These are phyloP conservation scores for Tripterygium wilfordii DNA, from an alignment of 177 flowering plant species.

Conservation along the genomic window DNA sequence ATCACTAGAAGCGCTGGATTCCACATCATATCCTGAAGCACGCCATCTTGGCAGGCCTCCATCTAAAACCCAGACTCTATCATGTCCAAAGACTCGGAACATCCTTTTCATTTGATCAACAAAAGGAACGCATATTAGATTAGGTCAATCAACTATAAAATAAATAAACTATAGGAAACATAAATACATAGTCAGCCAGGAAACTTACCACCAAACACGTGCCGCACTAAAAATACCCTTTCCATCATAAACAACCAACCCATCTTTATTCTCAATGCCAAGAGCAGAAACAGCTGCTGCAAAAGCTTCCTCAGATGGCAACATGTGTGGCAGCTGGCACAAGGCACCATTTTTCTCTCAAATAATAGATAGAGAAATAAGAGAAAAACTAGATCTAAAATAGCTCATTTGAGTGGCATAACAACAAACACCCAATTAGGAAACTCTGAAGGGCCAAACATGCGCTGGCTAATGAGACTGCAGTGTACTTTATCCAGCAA, in stretches of 20 bases:
- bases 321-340: conserved; percentile 93
- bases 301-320: conserved; percentile 96
- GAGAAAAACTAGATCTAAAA: neutral
- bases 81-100: conserved; percentile 99
- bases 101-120: conserved; percentile 51
- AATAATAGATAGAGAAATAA: neutral
- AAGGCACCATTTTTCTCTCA: neutral
- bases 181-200: neutral
- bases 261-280: conserved; percentile 85
- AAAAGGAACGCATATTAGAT: conserved; percentile 7
- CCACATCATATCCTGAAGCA: conserved; percentile 95
- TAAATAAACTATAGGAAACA: neutral
- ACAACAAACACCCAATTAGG: too few relatives aligned
- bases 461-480: too few relatives aligned
- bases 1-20: conserved; percentile 98
- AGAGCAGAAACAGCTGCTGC: conserved; percentile 97
- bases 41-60: conserved; percentile 99
- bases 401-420: too few relatives aligned
- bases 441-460: too few relatives aligned
- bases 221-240: conserved; percentile 99
- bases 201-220: conserved; percentile 97
- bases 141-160: neutral
- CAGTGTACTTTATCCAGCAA: too few relatives aligned
- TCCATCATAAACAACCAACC: conserved; percentile 94
- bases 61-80: conserved; percentile 91